These are phyloP conservation scores for Galium porrigens DNA, from an alignment of 305 asterid genomes.

Conservation along the genomic window DNA sequence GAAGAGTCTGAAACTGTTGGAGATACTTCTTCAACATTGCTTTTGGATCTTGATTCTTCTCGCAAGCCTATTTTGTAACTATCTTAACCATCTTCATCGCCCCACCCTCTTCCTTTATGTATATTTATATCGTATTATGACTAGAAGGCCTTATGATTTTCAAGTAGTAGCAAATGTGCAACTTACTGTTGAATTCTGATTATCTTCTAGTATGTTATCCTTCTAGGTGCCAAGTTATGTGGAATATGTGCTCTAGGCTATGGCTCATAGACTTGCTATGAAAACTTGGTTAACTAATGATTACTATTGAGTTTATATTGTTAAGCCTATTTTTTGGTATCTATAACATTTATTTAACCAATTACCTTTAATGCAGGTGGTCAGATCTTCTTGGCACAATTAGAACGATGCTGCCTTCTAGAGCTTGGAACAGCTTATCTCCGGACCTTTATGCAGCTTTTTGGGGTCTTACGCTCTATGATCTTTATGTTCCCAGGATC, in stretches of 20 bases:
- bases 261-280: not conserved
- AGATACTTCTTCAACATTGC: slow-evolving; percentile 31
- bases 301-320: not conserved
- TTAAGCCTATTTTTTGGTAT: not conserved
- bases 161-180: not conserved
- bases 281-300: not conserved
- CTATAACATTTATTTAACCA: not conserved
- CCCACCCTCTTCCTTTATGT: not conserved
- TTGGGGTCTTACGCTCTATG: slow-evolving; percentile 98
- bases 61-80: slow-evolving; percentile 55
- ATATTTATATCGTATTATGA: not conserved
- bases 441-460: slow-evolving; percentile 94
- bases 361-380: slow-evolving; percentile 51
- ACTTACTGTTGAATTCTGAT: not conserved
- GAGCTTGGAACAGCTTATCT: slow-evolving; percentile 98
- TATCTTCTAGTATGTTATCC: not conserved
- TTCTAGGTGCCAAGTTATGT: not conserved
- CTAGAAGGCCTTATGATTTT: not conserved
- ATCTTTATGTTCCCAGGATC: slow-evolving; percentile 84
- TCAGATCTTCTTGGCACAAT: slow-evolving; percentile 68
- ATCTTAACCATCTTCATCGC: slow-evolving; percentile 15
- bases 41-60: slow-evolving; percentile 73
- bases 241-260: not conserved
- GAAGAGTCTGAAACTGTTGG: slow-evolving; percentile 44
- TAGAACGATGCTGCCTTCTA: slow-evolving; percentile 81